Percentiles rank a stretch among this genome's conserved stretches.
phyloP scores from a whole-genome alignment of 768 basidiomycete species.

The Pleurotus pulmonarius region DNA sequence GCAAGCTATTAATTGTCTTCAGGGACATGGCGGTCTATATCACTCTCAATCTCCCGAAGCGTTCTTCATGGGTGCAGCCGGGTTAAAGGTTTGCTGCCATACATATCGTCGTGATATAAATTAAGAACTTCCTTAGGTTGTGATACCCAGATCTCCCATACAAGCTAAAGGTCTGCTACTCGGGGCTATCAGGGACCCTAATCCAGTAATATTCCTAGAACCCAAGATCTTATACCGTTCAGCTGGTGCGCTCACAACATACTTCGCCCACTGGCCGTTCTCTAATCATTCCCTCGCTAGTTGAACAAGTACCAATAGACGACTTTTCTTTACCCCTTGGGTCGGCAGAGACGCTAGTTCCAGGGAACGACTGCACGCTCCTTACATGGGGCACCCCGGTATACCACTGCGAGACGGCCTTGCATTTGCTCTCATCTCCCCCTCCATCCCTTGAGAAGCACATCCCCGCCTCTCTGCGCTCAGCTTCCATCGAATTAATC shows the following conservation, averaged over 20 bases:
- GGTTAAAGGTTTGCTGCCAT: constrained; percentile 62
- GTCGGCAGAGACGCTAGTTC: constrained; percentile 69
- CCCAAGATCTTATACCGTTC: constrained; percentile 92
- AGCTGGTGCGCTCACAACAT: constrained; percentile 44
- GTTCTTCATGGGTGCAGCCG: constrained; percentile 88
- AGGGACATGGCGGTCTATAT: constrained; percentile 86
- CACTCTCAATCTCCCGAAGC: constrained; percentile 96
- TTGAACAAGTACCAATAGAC: constrained; percentile 90
- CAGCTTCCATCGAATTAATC: constrained; percentile 81
- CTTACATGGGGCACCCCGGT: constrained; percentile 93
- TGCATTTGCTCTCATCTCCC: constrained; percentile 69
- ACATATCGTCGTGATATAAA: not conserved
- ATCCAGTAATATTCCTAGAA: constrained; percentile 95
- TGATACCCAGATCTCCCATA: constrained; percentile 91
- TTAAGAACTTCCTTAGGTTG: constrained; percentile 39
- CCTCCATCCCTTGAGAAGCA: constrained; percentile 57
- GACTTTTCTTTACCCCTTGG: constrained; percentile 85
- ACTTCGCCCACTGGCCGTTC: not conserved
- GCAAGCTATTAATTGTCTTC: constrained; percentile 1
- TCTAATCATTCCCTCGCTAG: constrained; percentile 26
- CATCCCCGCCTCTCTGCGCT: constrained; percentile 61
- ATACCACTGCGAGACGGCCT: constrained; percentile 83
- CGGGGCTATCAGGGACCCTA: constrained; percentile 85
- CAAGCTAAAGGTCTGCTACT: constrained; percentile 94
- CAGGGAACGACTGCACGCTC: constrained; percentile 83